Percentiles rank a stretch among this genome's conserved stretches.
These are phyloP conservation scores for Peterozyma toletana DNA, from an alignment of 805 yeast species.

Conservation along the genomic window DNA sequence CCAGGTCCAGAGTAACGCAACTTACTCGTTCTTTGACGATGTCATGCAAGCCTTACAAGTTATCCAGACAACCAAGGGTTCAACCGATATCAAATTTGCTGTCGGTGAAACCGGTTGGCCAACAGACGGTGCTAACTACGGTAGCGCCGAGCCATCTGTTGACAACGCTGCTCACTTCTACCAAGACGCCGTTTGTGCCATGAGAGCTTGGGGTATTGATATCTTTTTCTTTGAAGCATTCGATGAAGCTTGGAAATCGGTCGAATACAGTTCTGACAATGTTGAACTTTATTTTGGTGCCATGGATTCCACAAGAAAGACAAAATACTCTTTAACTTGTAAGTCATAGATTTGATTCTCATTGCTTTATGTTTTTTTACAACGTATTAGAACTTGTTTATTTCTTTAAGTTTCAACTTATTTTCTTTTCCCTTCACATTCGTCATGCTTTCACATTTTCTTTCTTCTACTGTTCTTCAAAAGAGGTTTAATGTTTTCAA, in stretches of 20 bases:
- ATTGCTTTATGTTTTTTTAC: too few species aligned
- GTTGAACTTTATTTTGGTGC: constrained; percentile 97
- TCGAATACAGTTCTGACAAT: constrained; percentile 74
- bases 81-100: constrained; percentile 83
- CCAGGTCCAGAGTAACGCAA: constrained; percentile 73
- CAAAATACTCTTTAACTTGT: constrained; percentile 42
- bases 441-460: too few species aligned
- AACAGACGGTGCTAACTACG: constrained; percentile 71
- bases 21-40: constrained; percentile 91
- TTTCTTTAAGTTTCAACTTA: too few species aligned
- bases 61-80: constrained; percentile 81
- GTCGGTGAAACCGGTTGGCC: constrained; percentile 99
- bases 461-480: too few species aligned
- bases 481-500: too few species aligned
- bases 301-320: constrained; percentile 42
- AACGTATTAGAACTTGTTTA: too few species aligned
- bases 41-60: constrained; percentile 94
- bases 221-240: constrained; percentile 91
- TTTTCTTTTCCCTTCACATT: too few species aligned
- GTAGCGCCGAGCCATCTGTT: constrained; percentile 58
- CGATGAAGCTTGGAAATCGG: constrained; percentile 96
- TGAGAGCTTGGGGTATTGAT: constrained; percentile 94
- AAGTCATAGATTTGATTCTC: constrained; percentile 18
- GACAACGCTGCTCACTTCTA: constrained; percentile 75
- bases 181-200: constrained; percentile 85